Percentiles rank a stretch among this genome's conserved stretches.
These are phyloP conservation scores for Cadophora gregata DNA, from an alignment of 2,329 filamentous ascomycete species.

Conservation along the genomic window DNA sequence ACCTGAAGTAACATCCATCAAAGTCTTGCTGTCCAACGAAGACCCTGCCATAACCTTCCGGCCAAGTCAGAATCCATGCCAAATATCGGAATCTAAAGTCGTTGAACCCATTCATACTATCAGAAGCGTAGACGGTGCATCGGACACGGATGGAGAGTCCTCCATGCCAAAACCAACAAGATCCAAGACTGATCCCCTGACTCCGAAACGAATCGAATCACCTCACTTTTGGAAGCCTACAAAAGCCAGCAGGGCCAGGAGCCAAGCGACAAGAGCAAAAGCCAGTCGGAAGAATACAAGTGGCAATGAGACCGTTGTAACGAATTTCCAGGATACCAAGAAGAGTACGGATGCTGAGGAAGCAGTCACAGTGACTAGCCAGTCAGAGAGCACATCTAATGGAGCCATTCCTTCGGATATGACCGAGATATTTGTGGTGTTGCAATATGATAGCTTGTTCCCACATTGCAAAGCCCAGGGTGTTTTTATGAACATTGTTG, in stretches of 20 bases:
- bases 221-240: conserved; percentile 7
- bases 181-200: not conserved
- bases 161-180: not conserved
- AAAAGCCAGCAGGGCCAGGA: not conserved
- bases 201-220: not conserved
- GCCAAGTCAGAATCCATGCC: not conserved
- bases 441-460: not conserved
- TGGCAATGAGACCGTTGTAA: not conserved
- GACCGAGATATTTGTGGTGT: not conserved
- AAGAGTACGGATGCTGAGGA: not conserved
- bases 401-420: not conserved
- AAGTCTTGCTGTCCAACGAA: not conserved
- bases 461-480: conserved; percentile 1
- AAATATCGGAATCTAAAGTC: not conserved
- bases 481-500: not conserved
- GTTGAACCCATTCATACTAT: not conserved
- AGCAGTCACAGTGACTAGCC: not conserved
- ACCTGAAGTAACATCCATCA: not conserved
- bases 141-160: not conserved
- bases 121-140: not conserved
- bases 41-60: not conserved
- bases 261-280: not conserved
- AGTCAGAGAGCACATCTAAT: not conserved
- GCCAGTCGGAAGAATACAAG: not conserved
- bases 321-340: not conserved